Base-by-base conservation (phyloP, 1,284 basidiomycete species). In the Pyrrhoderma noxium region DNA sequence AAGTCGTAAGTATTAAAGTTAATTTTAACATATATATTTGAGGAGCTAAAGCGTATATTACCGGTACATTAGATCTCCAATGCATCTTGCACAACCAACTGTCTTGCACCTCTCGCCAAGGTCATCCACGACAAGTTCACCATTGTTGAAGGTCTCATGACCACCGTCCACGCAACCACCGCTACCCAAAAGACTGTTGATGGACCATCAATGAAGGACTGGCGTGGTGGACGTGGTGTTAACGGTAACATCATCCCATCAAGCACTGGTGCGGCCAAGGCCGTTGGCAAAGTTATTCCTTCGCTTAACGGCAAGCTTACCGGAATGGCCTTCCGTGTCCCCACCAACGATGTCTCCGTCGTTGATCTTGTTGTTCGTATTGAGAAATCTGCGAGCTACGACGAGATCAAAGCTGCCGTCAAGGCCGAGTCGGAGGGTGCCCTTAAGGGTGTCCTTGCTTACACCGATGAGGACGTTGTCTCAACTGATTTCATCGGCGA, bases 141-240 rank as follows among this genome's bases (percentile, higher is more conserved):
- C 62, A 94, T 97, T 64, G 76, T 89, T 58, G 93, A 97, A 76
- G 93, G 90, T 69, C 80, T 99, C 67, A 99, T 99, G 96, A 96
- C 90, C 72, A 98, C 96, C 60, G 91, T 98, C 61, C 95, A 99
- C 72, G 86, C 90, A 44, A 91, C 91, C 60, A 95, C 93, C 51
- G 96, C 96, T 56, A 99, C 96, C 62, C 95, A 99, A 76, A 99
- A 98, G 85, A 98, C 95, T 61, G 95, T 97, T 64, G 94, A 97
- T 63, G 94, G 94, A 58, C 94, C 94, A 49, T 98, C 93, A 49
- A 67, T 79, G 76, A 97, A 93, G 75, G 90, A 93, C 74, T 89
- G 92, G 91, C 87, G 89, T 71, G 96, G 96, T 70, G 95, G 95
- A 63, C 96, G 95, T 77, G 84, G 86, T 63, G 93, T 95, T 58